Conservation (phyloP, 139 green algal species). For the Limnomonas spitsbergensis region DNA sequence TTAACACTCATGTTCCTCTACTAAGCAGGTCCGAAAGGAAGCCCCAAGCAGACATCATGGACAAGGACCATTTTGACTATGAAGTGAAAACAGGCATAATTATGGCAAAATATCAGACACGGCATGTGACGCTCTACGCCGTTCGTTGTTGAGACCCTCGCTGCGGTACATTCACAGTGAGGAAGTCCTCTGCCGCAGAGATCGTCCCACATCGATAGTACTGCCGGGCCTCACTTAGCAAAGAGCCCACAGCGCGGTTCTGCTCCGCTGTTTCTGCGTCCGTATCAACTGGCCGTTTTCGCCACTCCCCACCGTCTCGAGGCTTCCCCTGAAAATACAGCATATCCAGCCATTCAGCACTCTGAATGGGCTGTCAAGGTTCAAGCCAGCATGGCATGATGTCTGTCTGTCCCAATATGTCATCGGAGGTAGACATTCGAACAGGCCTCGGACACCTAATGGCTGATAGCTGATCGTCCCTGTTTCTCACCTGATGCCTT, state of each 20-base stretch:
- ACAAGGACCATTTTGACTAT: no score
- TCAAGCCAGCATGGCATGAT: not conserved
- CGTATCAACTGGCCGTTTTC: not conserved
- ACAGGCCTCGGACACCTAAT: not conserved
- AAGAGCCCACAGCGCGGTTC: not conserved
- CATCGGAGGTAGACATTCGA: not conserved
- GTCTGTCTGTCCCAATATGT: not conserved
- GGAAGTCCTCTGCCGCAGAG: slow-evolving; percentile 2
- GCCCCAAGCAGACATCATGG: no score
- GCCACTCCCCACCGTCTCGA: not conserved
- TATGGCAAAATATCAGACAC: no score
- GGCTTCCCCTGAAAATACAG: not conserved
- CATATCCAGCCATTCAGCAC: no score
- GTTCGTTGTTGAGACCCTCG: no score
- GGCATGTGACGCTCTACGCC: no score
- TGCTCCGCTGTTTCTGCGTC: slow-evolving; percentile 8
- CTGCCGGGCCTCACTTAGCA: not conserved
- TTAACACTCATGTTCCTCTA: no score
- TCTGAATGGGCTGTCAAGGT: not conserved
- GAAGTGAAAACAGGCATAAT: no score
- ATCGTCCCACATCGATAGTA: not conserved
- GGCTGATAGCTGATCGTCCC: not conserved
- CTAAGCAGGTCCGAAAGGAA: no score
- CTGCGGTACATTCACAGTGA: not conserved
- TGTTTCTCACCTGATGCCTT: not conserved